phyloP scores from a whole-genome alignment of 2,329 filamentous ascomycete genomes.

The Talaromyces pinophilus region DNA sequence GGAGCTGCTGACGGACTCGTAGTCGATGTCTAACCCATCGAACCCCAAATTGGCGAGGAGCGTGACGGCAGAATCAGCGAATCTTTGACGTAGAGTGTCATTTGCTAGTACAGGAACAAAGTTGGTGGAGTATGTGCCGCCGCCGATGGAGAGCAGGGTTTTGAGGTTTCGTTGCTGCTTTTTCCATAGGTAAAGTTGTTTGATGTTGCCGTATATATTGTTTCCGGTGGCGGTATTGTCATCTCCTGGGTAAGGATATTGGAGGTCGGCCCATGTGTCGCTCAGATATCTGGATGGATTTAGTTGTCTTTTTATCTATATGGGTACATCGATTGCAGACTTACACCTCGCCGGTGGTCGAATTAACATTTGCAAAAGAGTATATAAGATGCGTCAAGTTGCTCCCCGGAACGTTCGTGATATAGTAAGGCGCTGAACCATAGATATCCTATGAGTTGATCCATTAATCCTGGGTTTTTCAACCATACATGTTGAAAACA shows the following conservation, averaged over 20 bases:
- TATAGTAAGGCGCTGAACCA: slow-evolving; percentile 43
- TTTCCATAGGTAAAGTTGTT: slow-evolving; percentile 58
- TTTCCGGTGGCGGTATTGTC: not conserved
- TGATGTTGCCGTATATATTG: slow-evolving; percentile 25
- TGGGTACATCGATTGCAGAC: not conserved
- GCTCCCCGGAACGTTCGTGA: slow-evolving; percentile 13
- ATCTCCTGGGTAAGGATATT: slow-evolving; percentile 19
- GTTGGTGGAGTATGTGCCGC: slow-evolving; percentile 75
- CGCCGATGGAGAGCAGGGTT: slow-evolving; percentile 78
- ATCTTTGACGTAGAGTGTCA: slow-evolving; percentile 58
- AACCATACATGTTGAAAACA: not conserved
- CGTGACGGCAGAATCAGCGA: slow-evolving; percentile 69
- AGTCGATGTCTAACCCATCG: slow-evolving; percentile 48
- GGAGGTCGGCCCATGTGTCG: slow-evolving; percentile 16
- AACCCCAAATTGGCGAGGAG: slow-evolving; percentile 78
- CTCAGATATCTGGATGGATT: slow-evolving; percentile 4
- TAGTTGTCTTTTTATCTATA: not conserved
- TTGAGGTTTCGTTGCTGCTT: slow-evolving; percentile 75
- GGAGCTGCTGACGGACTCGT: slow-evolving; percentile 31
- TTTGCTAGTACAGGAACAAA: slow-evolving; percentile 67
- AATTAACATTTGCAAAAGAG: slow-evolving; percentile 17
- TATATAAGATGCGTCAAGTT: slow-evolving; percentile 17
- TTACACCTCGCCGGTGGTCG: slow-evolving; percentile 18
- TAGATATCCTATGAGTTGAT: not conserved
- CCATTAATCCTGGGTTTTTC: not conserved